Evolutionary conservation across 139 green algal species (phyloP).

Genomic region (Ostreobium quekettii): DNA sequence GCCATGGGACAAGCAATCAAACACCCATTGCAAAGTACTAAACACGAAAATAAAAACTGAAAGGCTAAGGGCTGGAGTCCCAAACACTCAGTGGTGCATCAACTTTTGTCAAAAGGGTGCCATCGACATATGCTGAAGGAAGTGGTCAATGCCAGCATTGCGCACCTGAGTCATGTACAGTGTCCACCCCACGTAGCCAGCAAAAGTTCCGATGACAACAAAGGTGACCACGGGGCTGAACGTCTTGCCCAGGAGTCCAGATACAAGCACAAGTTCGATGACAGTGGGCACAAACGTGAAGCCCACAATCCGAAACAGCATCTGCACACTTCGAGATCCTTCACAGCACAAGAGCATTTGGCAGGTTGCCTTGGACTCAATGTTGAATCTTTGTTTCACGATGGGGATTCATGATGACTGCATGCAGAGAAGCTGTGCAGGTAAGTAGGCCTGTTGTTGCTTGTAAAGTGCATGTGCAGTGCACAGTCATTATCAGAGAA

Average conservation of each 20-base stretch:
- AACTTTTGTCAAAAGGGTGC: no score
- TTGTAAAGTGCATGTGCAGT: neutral
- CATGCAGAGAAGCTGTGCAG: neutral
- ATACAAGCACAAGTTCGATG: constrained; percentile 84
- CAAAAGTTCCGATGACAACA: constrained; percentile 76
- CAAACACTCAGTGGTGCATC: neutral
- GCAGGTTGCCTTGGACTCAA: no score
- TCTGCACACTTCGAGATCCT: constrained; percentile 77
- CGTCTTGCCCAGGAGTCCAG: constrained; percentile 65
- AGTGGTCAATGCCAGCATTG: neutral
- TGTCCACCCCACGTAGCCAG: constrained; percentile 77
- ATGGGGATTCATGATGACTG: neutral
- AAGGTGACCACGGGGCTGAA: constrained; percentile 50
- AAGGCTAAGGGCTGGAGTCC: neutral
- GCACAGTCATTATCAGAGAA: neutral
- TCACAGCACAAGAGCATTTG: constrained; percentile 15
- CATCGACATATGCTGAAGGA: neutral
- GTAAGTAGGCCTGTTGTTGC: neutral
- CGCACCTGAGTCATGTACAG: constrained; percentile 58
- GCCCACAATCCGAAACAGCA: constrained; percentile 86
- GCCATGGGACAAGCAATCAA: neutral
- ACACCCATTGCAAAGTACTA: neutral
- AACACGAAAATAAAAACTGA: neutral
- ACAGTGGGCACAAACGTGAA: constrained; percentile 91
- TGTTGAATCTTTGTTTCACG: neutral